Evolutionary conservation across 2,329 filamentous ascomycete genomes (phyloP), one percentile per base, ranked within the genome.

Genomic region (Diaporthe vexans): DNA sequence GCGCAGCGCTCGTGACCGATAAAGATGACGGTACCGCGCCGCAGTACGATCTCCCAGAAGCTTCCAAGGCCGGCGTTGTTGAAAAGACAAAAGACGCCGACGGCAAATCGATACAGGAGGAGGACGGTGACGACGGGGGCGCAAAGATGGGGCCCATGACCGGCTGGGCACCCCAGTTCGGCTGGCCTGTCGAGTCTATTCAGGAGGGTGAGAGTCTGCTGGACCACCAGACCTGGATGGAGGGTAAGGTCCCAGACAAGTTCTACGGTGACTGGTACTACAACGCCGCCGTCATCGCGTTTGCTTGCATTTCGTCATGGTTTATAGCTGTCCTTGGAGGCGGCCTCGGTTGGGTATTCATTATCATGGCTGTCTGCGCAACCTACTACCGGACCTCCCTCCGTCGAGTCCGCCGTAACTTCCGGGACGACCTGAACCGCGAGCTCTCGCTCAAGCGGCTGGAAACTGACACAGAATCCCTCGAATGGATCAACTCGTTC

Each of bases 401-500:
- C 77, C 94, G 96, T 77, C 93, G 97, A 76, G 95, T 98, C 75
- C 93, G 97, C 79, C 93, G 97, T 78, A 99, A 99, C 83, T 98
- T 98, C 83, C 92, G 96, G 75, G 97, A 99, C 84, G 97, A 99
- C 81, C 90, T 99, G 78, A 93, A 93, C 75, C 93, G 97, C 71
- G 95, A 76, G 83, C 89, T 98, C 88, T 92, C 93, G 17, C 94
- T 98, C 84, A 93, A 93, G 83, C 94, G 90, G 79, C 87, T 99
- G 71, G 97, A 98, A 79, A 97, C 92, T 11, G 97, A 99, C 79
- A 92, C 91, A 35, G 97, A 99, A 84, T 97, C 94, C 73, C 87
- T 99, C 65, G 97, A 99, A 83, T 99, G 97, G 97, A 98, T 99
- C 83, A 99, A 99, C 88, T 97, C 95, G 79, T 99, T 99, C 86